Base-by-base conservation (phyloP, 495 filamentous ascomycete genomes). In the Immersiella caudata region DNA sequence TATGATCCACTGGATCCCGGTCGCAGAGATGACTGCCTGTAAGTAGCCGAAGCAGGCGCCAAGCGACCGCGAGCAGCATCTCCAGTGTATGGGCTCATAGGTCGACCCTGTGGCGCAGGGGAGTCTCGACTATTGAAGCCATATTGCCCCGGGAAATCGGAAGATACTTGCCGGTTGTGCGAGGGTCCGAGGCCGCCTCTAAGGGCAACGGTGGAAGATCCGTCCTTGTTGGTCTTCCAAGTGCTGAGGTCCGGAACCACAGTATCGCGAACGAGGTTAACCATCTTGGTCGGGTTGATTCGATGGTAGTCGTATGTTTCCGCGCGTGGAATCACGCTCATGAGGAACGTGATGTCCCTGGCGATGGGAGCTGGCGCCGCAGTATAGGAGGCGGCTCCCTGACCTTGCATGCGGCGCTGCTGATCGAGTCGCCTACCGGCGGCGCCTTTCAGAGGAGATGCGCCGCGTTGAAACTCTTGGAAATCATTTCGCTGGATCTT, bases 371-470 rank as follows among this genome's bases (percentile, higher is more conserved):
- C 74, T 60, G 79, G 71, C 51, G 78, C 65, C 22, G 73, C 62
- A 55, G 70, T 65, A 68, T 78, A 62, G 1, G 81, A 78, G 3
- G 79, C 76, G 8, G 78, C 71, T 6, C 76, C 72, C 62, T 85
- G 82, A 21, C 77, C 77, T 61, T 85, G 83, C 73, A 86, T 80
- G 18, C 83, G 81, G 24, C 90, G 87, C 70, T 92, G 90, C 74
- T 93, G 91, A 71, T 96, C 91, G 22, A 95, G 79, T 21, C 93
- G 87, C 46, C 93, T 88, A 46, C 91, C 90, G 21, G 94, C 92
- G 1, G 89, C 89, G 12, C 90, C 91, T 76, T 95, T 97, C 26
- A 98, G 82, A 0, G 96, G 94, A 18, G 92, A 97, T 57, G 91
- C 93, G 24, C 88, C 92, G 22, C 95, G 89, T 40, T 75, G 71